Evolutionary conservation across 805 yeast genomes (phyloP).

Genomic region (Candida insectorum): DNA sequence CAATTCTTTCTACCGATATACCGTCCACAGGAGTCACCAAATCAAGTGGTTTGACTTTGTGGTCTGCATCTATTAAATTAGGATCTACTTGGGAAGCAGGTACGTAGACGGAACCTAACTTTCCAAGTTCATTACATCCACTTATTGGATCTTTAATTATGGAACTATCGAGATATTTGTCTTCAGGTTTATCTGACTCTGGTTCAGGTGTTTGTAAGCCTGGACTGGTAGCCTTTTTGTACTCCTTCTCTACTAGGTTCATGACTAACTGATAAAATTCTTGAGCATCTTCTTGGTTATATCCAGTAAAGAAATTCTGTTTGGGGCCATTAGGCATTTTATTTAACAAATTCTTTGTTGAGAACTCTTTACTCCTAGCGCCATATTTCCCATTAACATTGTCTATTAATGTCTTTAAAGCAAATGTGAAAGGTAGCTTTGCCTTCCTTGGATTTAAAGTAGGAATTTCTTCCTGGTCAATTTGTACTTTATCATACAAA

Average conservation of each 20-base stretch:
- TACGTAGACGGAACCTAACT: conserved; percentile 61
- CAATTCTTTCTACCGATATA: conserved; percentile 79
- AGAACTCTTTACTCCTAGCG: conserved; percentile 54
- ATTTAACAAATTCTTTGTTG: conserved; percentile 56
- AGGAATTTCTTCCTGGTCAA: conserved; percentile 10
- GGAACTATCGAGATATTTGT: conserved; percentile 20
- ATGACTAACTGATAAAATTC: conserved; percentile 85
- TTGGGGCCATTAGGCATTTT: conserved; percentile 77
- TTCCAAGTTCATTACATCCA: conserved; percentile 48
- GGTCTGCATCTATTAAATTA: conserved; percentile 43
- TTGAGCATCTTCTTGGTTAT: conserved; percentile 95
- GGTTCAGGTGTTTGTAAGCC: conserved; percentile 17
- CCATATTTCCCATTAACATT: conserved; percentile 57
- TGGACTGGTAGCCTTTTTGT: conserved; percentile 22
- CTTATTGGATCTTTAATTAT: conserved; percentile 24
- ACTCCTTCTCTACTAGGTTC: conserved; percentile 61
- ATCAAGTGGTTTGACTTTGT: conserved; percentile 49
- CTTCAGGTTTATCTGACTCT: conserved; percentile 9
- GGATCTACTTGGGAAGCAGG: conserved; percentile 81
- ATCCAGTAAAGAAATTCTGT: conserved; percentile 73
- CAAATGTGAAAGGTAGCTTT: conserved; percentile 46
- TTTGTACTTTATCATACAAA: conserved; percentile 22
- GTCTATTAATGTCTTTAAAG: conserved; percentile 49
- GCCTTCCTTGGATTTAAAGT: conserved; percentile 14
- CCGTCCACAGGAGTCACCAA: conserved; percentile 92